Base-by-base conservation (phyloP, 495 filamentous ascomycete species). In the Neurospora sp. region DNA sequence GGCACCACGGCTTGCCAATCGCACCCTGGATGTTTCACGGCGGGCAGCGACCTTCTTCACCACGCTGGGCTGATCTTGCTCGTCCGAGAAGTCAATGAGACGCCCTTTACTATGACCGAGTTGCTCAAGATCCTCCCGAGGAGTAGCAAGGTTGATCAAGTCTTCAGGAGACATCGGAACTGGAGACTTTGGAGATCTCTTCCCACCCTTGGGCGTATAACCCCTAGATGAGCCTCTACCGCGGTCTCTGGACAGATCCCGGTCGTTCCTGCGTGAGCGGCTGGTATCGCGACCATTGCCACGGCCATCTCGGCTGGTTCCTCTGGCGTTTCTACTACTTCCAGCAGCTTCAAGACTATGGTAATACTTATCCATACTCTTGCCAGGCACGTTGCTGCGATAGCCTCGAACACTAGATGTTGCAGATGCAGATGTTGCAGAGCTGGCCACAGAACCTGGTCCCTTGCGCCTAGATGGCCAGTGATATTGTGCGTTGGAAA, bases 141-240 rank as follows among this genome's bases (percentile, higher is more conserved):
- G 83, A 0, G 81, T 86, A 69, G 87, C 84, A 42, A 88, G 83
- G 74, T 85, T 87, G 76, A 89, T 88, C 75, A 92, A 75, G 73
- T 96, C 93, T 75, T 97, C 92, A 0, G 93, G 93, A 1, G 93
- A 94, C 94, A 97, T 97, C 20, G 93, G 92, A 14, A 96, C 88
- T 0, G 94, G 94, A 11, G 94, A 97, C 59, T 93, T 95, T 5
- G 94, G 94, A 7, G 94, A 97, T 6, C 93, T 86, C 78, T 97
- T 96, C 8, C 92, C 91, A 39, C 94, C 91, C 77, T 83, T 85
- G 70, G 82, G 80, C 46, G 89, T 91, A 74, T 93, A 92, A 74
- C 91, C 92, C 61, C 90, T 88, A 71, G 86, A 83, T 10, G 86
- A 84, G 69, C 85, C 86, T 44, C 91, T 86, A 22, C 91, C 92